These are phyloP conservation scores for Borovskyia barvae DNA, from an alignment of 208 protist species.

Conservation along the genomic window DNA sequence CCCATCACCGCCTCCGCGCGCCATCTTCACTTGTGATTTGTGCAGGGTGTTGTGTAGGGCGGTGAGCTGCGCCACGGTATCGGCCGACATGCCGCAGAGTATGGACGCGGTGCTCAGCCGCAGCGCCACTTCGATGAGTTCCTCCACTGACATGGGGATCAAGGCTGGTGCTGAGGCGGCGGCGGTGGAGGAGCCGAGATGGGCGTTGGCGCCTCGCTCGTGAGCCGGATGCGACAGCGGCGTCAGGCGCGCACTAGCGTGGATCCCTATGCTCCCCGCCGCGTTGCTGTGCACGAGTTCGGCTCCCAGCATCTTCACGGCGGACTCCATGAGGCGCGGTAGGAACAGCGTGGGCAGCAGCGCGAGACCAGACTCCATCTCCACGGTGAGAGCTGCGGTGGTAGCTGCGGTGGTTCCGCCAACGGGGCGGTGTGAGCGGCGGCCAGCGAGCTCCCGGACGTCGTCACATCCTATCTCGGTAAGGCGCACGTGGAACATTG, in stretches of 20 bases:
- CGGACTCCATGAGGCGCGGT: conserved; percentile 37
- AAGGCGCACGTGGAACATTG: conserved; percentile 20
- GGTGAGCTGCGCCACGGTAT: conserved; percentile 48
- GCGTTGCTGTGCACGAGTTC: background rate
- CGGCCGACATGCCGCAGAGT: conserved; percentile 42
- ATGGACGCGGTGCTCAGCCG: conserved; percentile 33
- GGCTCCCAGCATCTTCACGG: conserved; percentile 4
- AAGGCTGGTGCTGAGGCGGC: no score
- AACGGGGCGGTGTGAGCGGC: background rate
- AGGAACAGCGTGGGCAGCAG: conserved; percentile 37
- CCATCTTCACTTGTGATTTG: conserved; percentile 13
- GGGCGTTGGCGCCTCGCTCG: background rate
- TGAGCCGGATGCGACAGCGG: no score
- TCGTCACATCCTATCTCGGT: conserved; percentile 22
- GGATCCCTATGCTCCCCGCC: background rate
- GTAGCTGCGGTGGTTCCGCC: background rate
- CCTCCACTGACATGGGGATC: conserved; percentile 1
- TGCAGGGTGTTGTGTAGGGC: conserved; percentile 54
- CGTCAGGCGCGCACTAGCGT: no score
- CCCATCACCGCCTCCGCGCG: background rate
- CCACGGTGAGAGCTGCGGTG: background rate
- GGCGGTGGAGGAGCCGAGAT: background rate
- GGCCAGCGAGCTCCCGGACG: background rate
- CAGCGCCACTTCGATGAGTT: conserved; percentile 29
- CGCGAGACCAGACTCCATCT: conserved; percentile 38